These are phyloP conservation scores for Wickerhamiella sorbophila DNA, from an alignment of 805 yeast genomes.

Conservation along the genomic window DNA sequence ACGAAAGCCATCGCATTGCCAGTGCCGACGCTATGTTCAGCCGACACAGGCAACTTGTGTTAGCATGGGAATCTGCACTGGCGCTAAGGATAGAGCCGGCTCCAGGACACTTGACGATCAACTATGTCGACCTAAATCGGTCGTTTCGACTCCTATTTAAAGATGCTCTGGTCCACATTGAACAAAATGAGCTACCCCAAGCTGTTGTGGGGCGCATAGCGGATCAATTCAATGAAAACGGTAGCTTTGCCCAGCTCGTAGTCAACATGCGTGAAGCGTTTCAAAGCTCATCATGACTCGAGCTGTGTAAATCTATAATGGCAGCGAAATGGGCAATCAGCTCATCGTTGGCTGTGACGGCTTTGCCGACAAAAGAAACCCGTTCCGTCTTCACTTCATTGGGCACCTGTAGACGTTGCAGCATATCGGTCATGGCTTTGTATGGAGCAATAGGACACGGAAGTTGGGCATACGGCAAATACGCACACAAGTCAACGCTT, in stretches of 20 bases:
- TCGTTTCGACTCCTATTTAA: not conserved
- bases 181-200: not conserved
- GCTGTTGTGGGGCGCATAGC: not conserved
- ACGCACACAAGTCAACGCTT: slow-evolving; percentile 18
- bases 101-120: not conserved
- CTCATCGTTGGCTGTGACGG: slow-evolving; percentile 13
- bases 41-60: not conserved
- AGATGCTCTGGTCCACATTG: not conserved
- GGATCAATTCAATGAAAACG: not conserved
- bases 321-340: slow-evolving; percentile 18
- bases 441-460: slow-evolving; percentile 19
- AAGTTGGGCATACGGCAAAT: slow-evolving; percentile 17
- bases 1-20: not conserved
- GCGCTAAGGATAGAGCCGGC: not conserved
- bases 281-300: not conserved
- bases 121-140: not conserved
- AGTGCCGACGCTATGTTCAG: not conserved
- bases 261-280: not conserved
- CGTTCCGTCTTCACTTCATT: slow-evolving; percentile 19
- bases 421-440: slow-evolving; percentile 5
- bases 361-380: slow-evolving; percentile 21
- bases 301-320: slow-evolving; percentile 9
- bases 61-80: not conserved
- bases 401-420: slow-evolving; percentile 20
- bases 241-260: not conserved